Base-by-base conservation (phyloP, 2,329 filamentous ascomycete genomes). In the Amauroascus niger region DNA sequence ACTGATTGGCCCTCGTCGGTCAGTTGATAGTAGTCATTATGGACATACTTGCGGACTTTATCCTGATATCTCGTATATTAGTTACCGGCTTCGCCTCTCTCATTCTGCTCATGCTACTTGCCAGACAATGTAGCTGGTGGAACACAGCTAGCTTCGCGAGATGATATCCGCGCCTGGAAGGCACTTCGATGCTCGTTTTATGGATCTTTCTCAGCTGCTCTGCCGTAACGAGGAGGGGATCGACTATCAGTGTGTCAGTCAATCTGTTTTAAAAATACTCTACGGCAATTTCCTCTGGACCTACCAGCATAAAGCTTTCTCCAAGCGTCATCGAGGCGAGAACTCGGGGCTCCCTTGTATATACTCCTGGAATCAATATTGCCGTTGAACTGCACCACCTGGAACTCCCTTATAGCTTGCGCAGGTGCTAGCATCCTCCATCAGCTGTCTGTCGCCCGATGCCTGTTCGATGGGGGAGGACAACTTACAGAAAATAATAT, bases 51-150 rank as follows among this genome's bases (percentile, higher is more conserved):
- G 8, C 57, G 54, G 32, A 58, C 35, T 46, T 53, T 54, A 40
- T 59, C 59, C 55, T 56, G 40, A 26, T 37, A 45, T 33, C 28
- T 26, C 37, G 35, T 11, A 20, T n/a, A 45, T 33, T 26, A 32
- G 43, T 7, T 47, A 24, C 44, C 24, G 30, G 13, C 8, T 13
- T n/a, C 44, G 9, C n/a, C 43, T 14, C 33, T 24, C 24, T 35
- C 2, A 8, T 28, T 14, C 26, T 14, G 28, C 18, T 32, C 11
- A 5, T 28, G 14, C 28, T 24, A 48, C 56, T 22, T 59, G 62
- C 62, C 51, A 63, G 33, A 33, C 61, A 64, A 41, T 64, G 61
- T 1, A 64, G 57, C 35, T 64, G 61, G 49, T 64, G 56, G 43
- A 59, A 58, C 4, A 57, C 59, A 13, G 57, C 57, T 40, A 58